Conservation (phyloP, 2,329 filamentous ascomycete genomes). For the Fusarium tricinctum region DNA sequence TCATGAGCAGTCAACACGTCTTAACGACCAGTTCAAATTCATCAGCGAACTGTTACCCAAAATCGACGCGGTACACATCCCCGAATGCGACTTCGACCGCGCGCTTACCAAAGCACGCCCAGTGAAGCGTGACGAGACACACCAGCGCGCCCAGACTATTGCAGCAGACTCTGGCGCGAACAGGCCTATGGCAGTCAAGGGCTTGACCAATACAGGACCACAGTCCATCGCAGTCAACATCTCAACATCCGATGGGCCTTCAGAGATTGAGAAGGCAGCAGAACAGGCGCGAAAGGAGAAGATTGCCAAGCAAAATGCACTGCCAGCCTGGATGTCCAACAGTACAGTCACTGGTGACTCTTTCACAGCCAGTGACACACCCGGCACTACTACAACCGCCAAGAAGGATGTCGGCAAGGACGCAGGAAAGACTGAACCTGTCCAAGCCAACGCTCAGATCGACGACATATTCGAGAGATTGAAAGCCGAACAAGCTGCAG, state of each 20-base stretch:
- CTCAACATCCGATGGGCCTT: slow-evolving; percentile 74
- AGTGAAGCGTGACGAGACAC: slow-evolving; percentile 74
- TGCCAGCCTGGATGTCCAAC: slow-evolving; percentile 79
- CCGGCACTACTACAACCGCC: slow-evolving; percentile 38
- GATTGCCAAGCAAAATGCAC: slow-evolving; percentile 75
- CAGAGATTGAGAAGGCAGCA: slow-evolving; percentile 75
- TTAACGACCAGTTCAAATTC: slow-evolving; percentile 85
- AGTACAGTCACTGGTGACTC: slow-evolving; percentile 76
- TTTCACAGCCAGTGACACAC: slow-evolving; percentile 59
- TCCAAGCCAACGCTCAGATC: slow-evolving; percentile 69
- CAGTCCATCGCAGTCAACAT: slow-evolving; percentile 79
- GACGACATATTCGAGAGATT: slow-evolving; percentile 77
- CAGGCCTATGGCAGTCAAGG: slow-evolving; percentile 77
- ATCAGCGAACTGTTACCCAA: slow-evolving; percentile 81
- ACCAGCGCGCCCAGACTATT: slow-evolving; percentile 73
- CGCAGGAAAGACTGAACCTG: slow-evolving; percentile 56
- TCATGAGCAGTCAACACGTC: slow-evolving; percentile 77
- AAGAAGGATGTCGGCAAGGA: slow-evolving; percentile 64
- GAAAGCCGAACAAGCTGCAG: slow-evolving; percentile 70
- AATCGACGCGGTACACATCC: slow-evolving; percentile 81
- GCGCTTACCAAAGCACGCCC: slow-evolving; percentile 74
- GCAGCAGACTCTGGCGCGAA: slow-evolving; percentile 67
- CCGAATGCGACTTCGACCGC: slow-evolving; percentile 79
- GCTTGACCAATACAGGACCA: slow-evolving; percentile 74
- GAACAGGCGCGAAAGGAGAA: slow-evolving; percentile 76